Conservation (phyloP, 805 yeast genomes). For the Candida xiaguanensis region DNA sequence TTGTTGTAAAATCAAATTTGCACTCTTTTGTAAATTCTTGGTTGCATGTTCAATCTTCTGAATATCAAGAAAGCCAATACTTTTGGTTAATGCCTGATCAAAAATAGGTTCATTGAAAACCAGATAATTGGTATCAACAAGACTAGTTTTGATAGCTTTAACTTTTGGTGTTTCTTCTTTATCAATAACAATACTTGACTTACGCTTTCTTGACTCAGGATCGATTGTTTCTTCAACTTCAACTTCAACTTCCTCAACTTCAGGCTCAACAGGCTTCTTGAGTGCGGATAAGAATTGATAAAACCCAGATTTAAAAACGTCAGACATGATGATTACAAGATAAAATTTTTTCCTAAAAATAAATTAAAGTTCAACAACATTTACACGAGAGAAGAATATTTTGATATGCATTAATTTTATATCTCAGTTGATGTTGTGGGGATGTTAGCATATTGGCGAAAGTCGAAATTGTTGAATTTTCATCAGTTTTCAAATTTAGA, state of each 20-base stretch:
- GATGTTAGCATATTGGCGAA: no score
- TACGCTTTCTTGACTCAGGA: background rate
- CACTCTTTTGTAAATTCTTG: slow-evolving; percentile 45
- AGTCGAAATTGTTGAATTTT: no score
- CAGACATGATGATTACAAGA: background rate
- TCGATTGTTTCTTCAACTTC: background rate
- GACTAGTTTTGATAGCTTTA: slow-evolving; percentile 3
- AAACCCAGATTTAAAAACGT: slow-evolving; percentile 2
- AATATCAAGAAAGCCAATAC: slow-evolving; percentile 33
- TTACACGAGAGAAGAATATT: no score
- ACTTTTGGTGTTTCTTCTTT: background rate
- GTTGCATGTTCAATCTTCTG: slow-evolving; percentile 39
- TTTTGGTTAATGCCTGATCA: slow-evolving; percentile 6
- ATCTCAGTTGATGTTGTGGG: no score
- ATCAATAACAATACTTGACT: background rate
- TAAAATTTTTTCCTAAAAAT: no score
- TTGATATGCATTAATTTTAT: no score
- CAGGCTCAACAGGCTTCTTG: background rate
- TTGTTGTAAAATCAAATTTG: slow-evolving; percentile 47
- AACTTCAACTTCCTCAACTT: background rate
- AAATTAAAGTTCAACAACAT: no score
- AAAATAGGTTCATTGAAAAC: slow-evolving; percentile 9
- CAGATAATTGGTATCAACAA: slow-evolving; percentile 6
- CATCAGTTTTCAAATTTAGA: no score
- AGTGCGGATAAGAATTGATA: slow-evolving; percentile 1